phyloP scores from a whole-genome alignment of 495 filamentous ascomycete genomes.

The Talaromyces wortmannii region DNA sequence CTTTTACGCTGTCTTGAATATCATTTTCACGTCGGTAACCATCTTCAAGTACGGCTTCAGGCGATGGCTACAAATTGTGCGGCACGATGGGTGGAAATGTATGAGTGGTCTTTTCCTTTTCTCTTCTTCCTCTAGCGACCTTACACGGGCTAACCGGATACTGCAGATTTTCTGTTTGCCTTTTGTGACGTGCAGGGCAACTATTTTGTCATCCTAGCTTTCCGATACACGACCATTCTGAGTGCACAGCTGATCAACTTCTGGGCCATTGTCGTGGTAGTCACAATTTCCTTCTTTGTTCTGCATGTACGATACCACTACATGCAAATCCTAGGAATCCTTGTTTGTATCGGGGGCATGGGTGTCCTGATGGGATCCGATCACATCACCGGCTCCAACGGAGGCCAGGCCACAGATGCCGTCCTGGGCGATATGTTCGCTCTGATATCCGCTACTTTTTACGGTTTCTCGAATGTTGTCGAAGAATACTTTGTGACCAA shows the following conservation, averaged over 20 bases:
- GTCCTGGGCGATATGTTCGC: slow-evolving; percentile 92
- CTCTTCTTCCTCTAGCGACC: background rate
- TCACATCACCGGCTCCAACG: slow-evolving; percentile 66
- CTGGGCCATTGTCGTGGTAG: slow-evolving; percentile 95
- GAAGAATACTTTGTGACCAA: slow-evolving; percentile 92
- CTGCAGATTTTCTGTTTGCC: slow-evolving; percentile 71
- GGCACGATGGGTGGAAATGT: slow-evolving; percentile 81
- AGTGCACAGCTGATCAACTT: slow-evolving; percentile 96
- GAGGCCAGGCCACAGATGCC: slow-evolving; percentile 58
- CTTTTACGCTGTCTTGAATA: slow-evolving; percentile 80
- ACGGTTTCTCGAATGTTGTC: slow-evolving; percentile 82
- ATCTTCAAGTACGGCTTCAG: slow-evolving; percentile 75
- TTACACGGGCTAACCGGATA: slow-evolving; percentile 5
- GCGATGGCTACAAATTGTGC: slow-evolving; percentile 55
- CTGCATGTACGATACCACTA: slow-evolving; percentile 82
- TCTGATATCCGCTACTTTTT: slow-evolving; percentile 80
- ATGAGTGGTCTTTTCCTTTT: slow-evolving; percentile 3
- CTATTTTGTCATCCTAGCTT: slow-evolving; percentile 94
- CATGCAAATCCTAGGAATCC: slow-evolving; percentile 76
- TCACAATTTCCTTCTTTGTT: slow-evolving; percentile 73
- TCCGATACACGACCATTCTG: slow-evolving; percentile 84
- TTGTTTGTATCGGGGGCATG: slow-evolving; percentile 89
- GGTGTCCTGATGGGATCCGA: slow-evolving; percentile 83
- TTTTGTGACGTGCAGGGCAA: slow-evolving; percentile 96
- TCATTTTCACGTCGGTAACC: slow-evolving; percentile 77